Conservation (phyloP, 306 rosid species). For the Arachis stenosperma region DNA sequence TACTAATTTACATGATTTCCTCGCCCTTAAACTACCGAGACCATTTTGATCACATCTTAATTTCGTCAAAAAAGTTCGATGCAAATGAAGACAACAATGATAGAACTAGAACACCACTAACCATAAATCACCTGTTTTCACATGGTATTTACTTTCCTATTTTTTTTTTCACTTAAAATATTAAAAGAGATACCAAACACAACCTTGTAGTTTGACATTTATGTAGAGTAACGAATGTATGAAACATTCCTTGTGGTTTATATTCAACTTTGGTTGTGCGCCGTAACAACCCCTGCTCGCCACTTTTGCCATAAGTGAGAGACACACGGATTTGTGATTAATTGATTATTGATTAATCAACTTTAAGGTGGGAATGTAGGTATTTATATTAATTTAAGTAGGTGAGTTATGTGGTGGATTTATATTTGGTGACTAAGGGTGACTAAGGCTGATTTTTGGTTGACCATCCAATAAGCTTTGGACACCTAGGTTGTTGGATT, state of each 20-base stretch:
- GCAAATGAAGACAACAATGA: background rate
- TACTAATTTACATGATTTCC: background rate
- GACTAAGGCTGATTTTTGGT: too few relatives aligned
- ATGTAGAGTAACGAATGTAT: background rate
- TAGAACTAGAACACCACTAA: background rate
- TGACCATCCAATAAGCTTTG: too few relatives aligned
- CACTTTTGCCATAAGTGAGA: background rate
- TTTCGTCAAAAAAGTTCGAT: background rate
- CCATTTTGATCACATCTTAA: background rate
- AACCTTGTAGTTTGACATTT: background rate
- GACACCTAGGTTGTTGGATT: too few relatives aligned
- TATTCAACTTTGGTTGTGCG: background rate
- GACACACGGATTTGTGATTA: background rate
- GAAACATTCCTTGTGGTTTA: background rate
- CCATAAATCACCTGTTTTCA: background rate
- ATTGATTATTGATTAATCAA: background rate
- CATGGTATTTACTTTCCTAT: background rate
- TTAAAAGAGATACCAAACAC: background rate
- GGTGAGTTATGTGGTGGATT: too few relatives aligned
- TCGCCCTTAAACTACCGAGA: background rate
- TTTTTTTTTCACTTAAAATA: background rate
- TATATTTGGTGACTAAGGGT: too few relatives aligned
- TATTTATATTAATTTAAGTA: background rate
- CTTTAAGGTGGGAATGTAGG: constrained; percentile 10
- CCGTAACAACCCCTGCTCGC: background rate